phyloP scores from a whole-genome alignment of 331 rosid genomes.

The Phaseolus coccineus region DNA sequence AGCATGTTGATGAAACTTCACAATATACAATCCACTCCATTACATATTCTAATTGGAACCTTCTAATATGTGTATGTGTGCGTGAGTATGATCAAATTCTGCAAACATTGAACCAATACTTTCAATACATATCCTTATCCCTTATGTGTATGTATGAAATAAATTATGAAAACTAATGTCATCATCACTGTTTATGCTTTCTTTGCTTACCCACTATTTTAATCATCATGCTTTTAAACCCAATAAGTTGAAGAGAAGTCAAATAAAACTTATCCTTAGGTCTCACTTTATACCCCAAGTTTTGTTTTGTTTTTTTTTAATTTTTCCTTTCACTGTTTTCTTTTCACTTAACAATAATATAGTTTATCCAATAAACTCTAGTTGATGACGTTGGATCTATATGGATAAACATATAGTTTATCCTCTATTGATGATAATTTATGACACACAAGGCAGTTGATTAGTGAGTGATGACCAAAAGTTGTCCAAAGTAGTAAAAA shows the following conservation, averaged over 20 bases:
- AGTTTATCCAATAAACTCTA: background rate
- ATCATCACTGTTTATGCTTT: background rate
- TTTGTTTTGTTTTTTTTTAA: background rate
- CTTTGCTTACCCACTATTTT: background rate
- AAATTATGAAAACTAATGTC: background rate
- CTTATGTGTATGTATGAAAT: background rate
- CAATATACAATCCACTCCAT: background rate
- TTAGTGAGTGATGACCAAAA: background rate
- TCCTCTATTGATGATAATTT: background rate
- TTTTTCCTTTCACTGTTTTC: background rate
- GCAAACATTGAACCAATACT: background rate
- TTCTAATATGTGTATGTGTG: background rate
- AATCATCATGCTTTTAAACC: constrained; percentile 23
- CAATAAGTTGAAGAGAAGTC: background rate
- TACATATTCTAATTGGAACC: background rate
- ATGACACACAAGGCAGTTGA: background rate
- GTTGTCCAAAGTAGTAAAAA: background rate
- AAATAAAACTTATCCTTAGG: constrained; percentile 3
- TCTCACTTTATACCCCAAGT: background rate
- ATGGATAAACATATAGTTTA: background rate
- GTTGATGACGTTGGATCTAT: background rate
- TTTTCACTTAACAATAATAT: background rate
- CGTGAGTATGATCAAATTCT: background rate
- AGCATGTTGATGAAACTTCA: constrained; percentile 12
- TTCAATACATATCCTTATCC: background rate